Evolutionary conservation across 179 eudicot species (phyloP).

Genomic region (Heliamphora ciliata): DNA sequence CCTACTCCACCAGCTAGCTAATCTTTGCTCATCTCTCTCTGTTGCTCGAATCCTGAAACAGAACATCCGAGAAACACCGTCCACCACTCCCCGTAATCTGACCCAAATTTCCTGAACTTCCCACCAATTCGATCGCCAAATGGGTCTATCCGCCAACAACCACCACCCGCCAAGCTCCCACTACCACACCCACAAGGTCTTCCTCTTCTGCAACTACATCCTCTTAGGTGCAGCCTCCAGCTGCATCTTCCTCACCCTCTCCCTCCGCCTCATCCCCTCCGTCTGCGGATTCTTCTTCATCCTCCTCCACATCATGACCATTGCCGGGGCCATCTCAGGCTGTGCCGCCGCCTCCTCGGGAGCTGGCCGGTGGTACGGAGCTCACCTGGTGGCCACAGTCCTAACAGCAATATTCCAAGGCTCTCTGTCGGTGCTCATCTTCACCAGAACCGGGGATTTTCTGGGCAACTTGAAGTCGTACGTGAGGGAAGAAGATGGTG

Average conservation of each 20-base stretch:
- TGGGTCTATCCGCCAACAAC: conserved; percentile 2
- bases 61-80: no score
- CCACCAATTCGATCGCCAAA: background rate
- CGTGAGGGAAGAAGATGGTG: conserved; percentile 57
- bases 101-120: no score
- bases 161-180: background rate
- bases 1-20: no score
- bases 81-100: background rate
- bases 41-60: no score
- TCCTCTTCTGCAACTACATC: conserved; percentile 48
- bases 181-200: conserved; percentile 33
- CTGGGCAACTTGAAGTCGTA: conserved; percentile 45
- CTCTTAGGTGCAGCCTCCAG: conserved; percentile 52
- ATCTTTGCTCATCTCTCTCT: no score
- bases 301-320: conserved; percentile 46
- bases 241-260: conserved; percentile 57
- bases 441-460: conserved; percentile 39
- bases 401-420: conserved; percentile 69
- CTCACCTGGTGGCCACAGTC: conserved; percentile 47
- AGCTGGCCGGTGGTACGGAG: conserved; percentile 34
- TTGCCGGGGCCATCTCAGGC: conserved; percentile 43
- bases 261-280: conserved; percentile 51
- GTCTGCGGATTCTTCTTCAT: conserved; percentile 36
- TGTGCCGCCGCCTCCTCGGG: conserved; percentile 41
- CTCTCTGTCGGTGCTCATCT: conserved; percentile 53